Evolutionary conservation across 352 stramenopile species (phyloP).

Genomic region (Globisporangium cylindrosporum): DNA sequence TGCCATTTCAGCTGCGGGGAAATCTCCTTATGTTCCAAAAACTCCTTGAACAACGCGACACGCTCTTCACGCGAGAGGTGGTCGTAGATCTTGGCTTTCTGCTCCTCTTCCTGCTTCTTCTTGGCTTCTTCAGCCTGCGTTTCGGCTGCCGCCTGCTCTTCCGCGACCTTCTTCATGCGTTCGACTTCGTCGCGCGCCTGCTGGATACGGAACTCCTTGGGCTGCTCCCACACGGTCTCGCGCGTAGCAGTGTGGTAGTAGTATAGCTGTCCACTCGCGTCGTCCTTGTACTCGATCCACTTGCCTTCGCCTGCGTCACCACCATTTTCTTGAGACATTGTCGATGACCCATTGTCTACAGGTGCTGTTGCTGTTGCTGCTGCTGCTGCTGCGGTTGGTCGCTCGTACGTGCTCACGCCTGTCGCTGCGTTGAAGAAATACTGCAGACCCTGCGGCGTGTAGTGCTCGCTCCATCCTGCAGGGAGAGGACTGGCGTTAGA

Average conservation of each 20-base stretch:
- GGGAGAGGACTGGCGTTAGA: slow-evolving; percentile 22
- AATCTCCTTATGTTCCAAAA: slow-evolving; percentile 71
- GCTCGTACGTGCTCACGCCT: slow-evolving; percentile 64
- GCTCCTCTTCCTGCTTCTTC: slow-evolving; percentile 47
- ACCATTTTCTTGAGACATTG: neutral
- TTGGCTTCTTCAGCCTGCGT: slow-evolving; percentile 21
- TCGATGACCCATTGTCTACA: neutral
- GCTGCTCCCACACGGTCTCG: slow-evolving; percentile 78
- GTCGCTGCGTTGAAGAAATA: slow-evolving; percentile 67
- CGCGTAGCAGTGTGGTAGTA: slow-evolving; percentile 81
- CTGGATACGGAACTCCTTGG: slow-evolving; percentile 74
- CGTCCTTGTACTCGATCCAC: slow-evolving; percentile 83
- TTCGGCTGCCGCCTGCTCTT: slow-evolving; percentile 17
- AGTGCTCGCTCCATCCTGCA: slow-evolving; percentile 57
- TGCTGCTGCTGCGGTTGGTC: slow-evolving; percentile 18
- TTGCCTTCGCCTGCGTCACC: slow-evolving; percentile 24
- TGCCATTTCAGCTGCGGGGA: slow-evolving; percentile 69
- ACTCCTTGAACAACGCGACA: slow-evolving; percentile 63
- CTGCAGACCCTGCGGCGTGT: slow-evolving; percentile 43
- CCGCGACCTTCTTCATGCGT: slow-evolving; percentile 42
- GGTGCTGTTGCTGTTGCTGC: slow-evolving; percentile 2
- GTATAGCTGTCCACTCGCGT: slow-evolving; percentile 62
- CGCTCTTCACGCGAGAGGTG: slow-evolving; percentile 49
- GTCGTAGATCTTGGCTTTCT: slow-evolving; percentile 40
- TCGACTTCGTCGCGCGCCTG: slow-evolving; percentile 67